phyloP scores from a whole-genome alignment of 306 rosid species.

The Rosa rugosa region DNA sequence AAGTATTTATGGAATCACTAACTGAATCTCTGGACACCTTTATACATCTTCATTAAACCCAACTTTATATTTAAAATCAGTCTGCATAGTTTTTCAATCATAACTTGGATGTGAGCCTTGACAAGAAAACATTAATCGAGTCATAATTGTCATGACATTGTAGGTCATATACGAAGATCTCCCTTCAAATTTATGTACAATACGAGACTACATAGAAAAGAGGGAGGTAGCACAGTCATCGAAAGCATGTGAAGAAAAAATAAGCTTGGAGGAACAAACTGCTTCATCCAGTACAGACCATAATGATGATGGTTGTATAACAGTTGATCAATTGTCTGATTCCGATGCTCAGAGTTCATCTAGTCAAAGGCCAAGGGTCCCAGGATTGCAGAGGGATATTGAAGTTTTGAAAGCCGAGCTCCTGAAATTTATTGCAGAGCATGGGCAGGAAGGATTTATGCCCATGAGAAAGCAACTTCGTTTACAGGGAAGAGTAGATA shows the following conservation, averaged over 20 bases:
- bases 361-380: constrained; percentile 64
- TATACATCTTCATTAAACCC: neutral
- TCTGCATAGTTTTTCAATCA: neutral
- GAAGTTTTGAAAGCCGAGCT: constrained; percentile 76
- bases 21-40: neutral
- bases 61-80: neutral
- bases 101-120: neutral
- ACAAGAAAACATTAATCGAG: constrained; percentile 2
- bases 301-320: constrained; percentile 26
- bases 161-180: constrained; percentile 95
- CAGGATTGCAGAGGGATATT: constrained; percentile 80
- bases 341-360: constrained; percentile 34
- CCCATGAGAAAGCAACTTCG: constrained; percentile 95
- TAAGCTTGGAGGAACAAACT: constrained; percentile 34
- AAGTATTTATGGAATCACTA: neutral
- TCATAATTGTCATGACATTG: constrained; percentile 5
- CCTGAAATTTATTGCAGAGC: constrained; percentile 63
- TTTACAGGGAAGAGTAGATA: constrained; percentile 74
- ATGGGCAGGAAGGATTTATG: constrained; percentile 95
- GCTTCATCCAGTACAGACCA: constrained; percentile 29
- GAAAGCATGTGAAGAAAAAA: constrained; percentile 34
- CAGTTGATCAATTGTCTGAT: constrained; percentile 28
- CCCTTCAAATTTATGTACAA: constrained; percentile 84
- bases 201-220: constrained; percentile 72
- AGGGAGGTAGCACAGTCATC: constrained; percentile 29